Evolutionary conservation across 1,284 basidiomycete species (phyloP).

Genomic region (Ceratobasidium sp.): DNA sequence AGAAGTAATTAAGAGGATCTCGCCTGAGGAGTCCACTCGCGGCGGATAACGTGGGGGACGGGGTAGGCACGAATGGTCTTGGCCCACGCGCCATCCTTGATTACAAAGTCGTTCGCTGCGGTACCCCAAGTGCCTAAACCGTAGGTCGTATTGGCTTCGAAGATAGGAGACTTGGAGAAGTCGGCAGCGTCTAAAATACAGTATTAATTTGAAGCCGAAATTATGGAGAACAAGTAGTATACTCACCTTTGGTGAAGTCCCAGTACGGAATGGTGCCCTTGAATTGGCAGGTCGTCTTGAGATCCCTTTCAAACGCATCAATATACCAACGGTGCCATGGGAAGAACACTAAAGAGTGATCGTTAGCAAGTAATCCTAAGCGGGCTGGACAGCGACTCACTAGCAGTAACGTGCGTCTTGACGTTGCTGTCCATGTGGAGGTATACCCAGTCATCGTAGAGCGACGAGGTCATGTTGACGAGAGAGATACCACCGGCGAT

Average conservation of each 20-base stretch:
- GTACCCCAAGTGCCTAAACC: slow-evolving; percentile 35
- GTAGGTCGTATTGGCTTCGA: slow-evolving; percentile 25
- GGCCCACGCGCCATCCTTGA: slow-evolving; percentile 46
- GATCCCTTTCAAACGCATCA: slow-evolving; percentile 19
- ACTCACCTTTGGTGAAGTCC: slow-evolving; percentile 17
- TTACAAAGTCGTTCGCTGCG: background rate
- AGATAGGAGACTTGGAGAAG: slow-evolving; percentile 13
- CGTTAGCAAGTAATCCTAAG: background rate
- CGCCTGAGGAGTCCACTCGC: slow-evolving; percentile 39
- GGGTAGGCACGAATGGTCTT: slow-evolving; percentile 44
- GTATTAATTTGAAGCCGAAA: background rate
- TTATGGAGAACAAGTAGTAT: background rate
- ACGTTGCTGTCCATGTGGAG: slow-evolving; percentile 32
- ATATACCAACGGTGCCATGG: slow-evolving; percentile 31
- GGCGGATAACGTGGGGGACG: slow-evolving; percentile 39
- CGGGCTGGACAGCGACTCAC: slow-evolving; percentile 9
- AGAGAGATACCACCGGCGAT: slow-evolving; percentile 21
- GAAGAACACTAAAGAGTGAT: slow-evolving; percentile 21
- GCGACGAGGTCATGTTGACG: background rate
- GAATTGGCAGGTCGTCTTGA: slow-evolving; percentile 13
- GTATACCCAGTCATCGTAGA: slow-evolving; percentile 37
- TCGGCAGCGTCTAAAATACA: slow-evolving; percentile 8
- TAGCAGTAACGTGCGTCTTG: slow-evolving; percentile 21
- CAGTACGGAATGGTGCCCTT: slow-evolving; percentile 33
- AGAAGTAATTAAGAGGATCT: background rate